Evolutionary conservation across 345 rosid species (phyloP), one percentile per base, ranked within the genome.

Genomic region (Excoecaria cochinchinensis): DNA sequence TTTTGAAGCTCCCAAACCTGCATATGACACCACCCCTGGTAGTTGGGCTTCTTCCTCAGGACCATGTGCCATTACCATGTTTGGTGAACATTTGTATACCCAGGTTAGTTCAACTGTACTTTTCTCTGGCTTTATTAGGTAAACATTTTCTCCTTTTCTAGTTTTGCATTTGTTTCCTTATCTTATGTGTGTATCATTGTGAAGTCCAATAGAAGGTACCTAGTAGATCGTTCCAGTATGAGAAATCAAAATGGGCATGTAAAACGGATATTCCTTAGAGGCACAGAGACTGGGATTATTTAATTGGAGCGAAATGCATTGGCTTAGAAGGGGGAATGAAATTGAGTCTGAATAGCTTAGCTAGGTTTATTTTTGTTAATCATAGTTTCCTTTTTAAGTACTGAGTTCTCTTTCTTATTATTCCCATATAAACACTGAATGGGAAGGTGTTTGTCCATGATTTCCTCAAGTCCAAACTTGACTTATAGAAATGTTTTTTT

Each of bases 1-100:
- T 86, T 86, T 84, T 72, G 93, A 88, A 66, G 86, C 86, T 58
- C 84, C 84, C 64, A 81, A 85, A 70, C 81, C 88, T 24, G 91
- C 74, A 16, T 82, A 81, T 69, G 83, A 83, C 70, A 40, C 79
- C 7, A 77, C 78, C 74, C 87, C 80, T 72, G 78, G 79, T 60
- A 84, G 89, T 74, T 92, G 90, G 89, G 88, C 86, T 79, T 86
- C 93, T 74, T 76, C 77, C 51, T 84, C 92, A 52, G 85, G 85
- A 51, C 88, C 89, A 66, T 86, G 88, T 70, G 86, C 87, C 36
- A 72, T 82, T 69, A 77, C 89, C 76, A 76, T 92, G 86, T 86
- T 87, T 58, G 90, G 89, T 42, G 92, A 87, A 57, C 85, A 38
- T 73, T 66, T 88, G 69, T 87, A 82, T 84, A 77, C 91, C 71